phyloP scores from a whole-genome alignment of 495 filamentous ascomycete genomes.

The Xylaria nigripes region DNA sequence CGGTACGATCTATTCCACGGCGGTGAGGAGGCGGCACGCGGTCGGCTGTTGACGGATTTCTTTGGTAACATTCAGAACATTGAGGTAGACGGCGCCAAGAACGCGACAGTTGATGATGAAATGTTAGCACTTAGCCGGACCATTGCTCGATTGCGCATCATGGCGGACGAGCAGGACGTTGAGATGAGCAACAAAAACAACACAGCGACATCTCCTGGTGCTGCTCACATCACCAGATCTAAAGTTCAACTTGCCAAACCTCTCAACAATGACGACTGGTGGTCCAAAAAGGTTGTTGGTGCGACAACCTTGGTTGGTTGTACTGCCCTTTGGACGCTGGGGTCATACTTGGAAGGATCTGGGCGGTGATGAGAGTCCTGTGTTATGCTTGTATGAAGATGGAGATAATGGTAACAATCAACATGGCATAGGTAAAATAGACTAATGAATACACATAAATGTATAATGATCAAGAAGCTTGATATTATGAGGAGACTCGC shows the following conservation, averaged over 20 bases:
- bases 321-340: slow-evolving; percentile 57
- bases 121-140: slow-evolving; percentile 54
- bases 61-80: slow-evolving; percentile 98
- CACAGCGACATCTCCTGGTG: too few relatives aligned
- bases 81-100: slow-evolving; percentile 61
- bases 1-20: slow-evolving; percentile 88
- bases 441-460: background rate
- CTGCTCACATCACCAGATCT: slow-evolving; percentile 13
- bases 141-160: slow-evolving; percentile 51
- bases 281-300: slow-evolving; percentile 61
- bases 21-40: slow-evolving; percentile 60
- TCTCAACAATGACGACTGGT: slow-evolving; percentile 57
- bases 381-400: background rate
- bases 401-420: background rate
- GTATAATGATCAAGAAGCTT: background rate
- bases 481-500: too few relatives aligned
- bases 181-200: slow-evolving; percentile 17
- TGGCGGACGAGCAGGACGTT: slow-evolving; percentile 38
- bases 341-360: slow-evolving; percentile 41
- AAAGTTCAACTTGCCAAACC: slow-evolving; percentile 48
- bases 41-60: slow-evolving; percentile 83
- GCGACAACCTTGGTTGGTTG: slow-evolving; percentile 57
- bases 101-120: slow-evolving; percentile 63
- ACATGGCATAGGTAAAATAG: background rate
- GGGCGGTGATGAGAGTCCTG: slow-evolving; percentile 9